Evolutionary conservation across 495 filamentous ascomycete genomes (phyloP), one percentile per base, ranked within the genome.

Genomic region (Usnea hakonensis): DNA sequence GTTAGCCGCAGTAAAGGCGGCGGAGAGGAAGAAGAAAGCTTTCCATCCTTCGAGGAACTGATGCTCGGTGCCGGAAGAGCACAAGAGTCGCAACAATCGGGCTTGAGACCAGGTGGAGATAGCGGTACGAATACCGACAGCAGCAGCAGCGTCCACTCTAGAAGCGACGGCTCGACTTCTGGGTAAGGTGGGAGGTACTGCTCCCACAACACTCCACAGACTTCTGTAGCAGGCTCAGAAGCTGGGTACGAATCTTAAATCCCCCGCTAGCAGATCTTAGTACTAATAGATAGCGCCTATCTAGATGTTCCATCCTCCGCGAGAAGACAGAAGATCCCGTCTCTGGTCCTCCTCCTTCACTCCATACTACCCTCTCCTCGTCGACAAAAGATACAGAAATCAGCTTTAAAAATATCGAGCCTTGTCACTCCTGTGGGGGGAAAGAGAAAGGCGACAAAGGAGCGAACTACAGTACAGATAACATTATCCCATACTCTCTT

Each of bases 161-260:
- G n/a, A n/a, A n/a, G 55, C 37, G 36, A 58, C 38, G 21, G 23
- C 32, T 26, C 19, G 26, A n/a, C 40, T 28, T 35, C 21, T 21
- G 48, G 36, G 55, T 33, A 60, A 36, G 44, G 33, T 21, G 23
- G 40, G 56, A 57, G 57, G 28, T 32, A 43, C 8, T n/a, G 19
- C 3, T 43, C 52, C 28, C 38, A 61, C 54, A 58, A 23, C 19
- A 50, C 52, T 57, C 19, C 58, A 38, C 38, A 38, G 43, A 58
- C 37, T 8, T 57, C 63, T 57, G 54, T 56, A 41, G 52, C 41
- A 38, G 63, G 41, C 35, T 57, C 50, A 50, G 63, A 65, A 26
- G 40, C 58, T 61, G 40, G 40, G 23, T 61, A 44, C n/a, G 11
- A 28, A 44, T 16, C 40, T n/a, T 19, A 40, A 26, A 55, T 26